Base-by-base conservation (phyloP, 441 rosid species). In the Adansonia gregorii region DNA sequence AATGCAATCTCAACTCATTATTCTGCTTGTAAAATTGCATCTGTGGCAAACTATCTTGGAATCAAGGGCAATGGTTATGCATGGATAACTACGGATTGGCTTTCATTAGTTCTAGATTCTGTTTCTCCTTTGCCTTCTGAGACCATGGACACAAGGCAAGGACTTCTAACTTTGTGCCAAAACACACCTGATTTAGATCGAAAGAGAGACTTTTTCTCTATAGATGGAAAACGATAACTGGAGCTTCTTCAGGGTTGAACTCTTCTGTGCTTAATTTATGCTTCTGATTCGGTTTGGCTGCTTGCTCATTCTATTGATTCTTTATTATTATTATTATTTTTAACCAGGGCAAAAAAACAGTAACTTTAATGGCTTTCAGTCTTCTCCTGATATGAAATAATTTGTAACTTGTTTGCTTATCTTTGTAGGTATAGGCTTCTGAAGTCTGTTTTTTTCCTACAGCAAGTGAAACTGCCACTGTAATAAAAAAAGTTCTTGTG, bases 41-140 rank as follows among this genome's bases (percentile, higher is more conserved):
- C 93, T 4, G 82, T 83, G 76, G 98, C 98, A 41, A 84, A 85
- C 46, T 82, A 87, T 82, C 94, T 95, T 56, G 88, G 91, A 67
- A 95, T 95, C 97, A 91, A 92, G 94, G 91, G 90, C 7, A 91
- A 87, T 80, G 99, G 98, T 2, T 95, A 88, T 52, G 99, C 89
- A 10, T 95, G 99, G 99, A 93, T 95, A 66, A 92, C 96, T 51
- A 93, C 97, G 0, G 97, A 93, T 84, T 92, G 96, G 98, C 89
- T 95, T 9, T 86, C 97, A 0, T 80, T 91, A 19, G 51, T 60
- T 70, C 78, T 93, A 20, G 99, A 95, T 82, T 87, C 97, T 60
- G 73, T 41, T 12, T 82, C 88, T n/a, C 91, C 89, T 55, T 82
- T 92, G 1, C 84, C 93, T 24, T 43, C 89, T 15, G 97, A 92